phyloP scores from a whole-genome alignment of 768 basidiomycete species.

The Tulasnella sp. region DNA sequence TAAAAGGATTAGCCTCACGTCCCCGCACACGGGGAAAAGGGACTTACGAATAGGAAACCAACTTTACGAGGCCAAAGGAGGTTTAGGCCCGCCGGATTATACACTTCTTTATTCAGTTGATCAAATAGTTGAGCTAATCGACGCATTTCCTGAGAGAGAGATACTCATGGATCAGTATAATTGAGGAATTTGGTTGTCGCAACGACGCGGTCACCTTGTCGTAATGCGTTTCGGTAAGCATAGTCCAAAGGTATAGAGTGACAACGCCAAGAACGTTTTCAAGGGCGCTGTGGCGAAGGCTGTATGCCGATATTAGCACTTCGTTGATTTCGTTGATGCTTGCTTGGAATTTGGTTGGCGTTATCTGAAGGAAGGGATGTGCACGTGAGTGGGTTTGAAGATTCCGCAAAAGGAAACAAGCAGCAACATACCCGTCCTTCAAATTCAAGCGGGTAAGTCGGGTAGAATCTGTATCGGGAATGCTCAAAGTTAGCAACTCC shows the following conservation, averaged over 20 bases:
- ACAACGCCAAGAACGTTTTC: slow-evolving; percentile 78
- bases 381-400: background rate
- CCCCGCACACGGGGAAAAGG: background rate
- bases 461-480: slow-evolving; percentile 52
- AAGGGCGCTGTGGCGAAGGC: slow-evolving; percentile 61
- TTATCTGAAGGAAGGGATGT: slow-evolving; percentile 55
- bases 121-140: slow-evolving; percentile 60
- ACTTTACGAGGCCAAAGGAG: slow-evolving; percentile 79
- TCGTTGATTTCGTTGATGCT: slow-evolving; percentile 90
- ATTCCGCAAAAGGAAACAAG: background rate
- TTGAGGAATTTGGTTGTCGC: background rate
- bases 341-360: slow-evolving; percentile 83
- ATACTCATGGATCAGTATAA: background rate
- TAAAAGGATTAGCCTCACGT: slow-evolving; percentile 12
- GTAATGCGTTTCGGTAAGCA: slow-evolving; percentile 72
- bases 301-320: slow-evolving; percentile 80
- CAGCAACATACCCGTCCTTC: slow-evolving; percentile 73
- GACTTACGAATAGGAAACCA: slow-evolving; percentile 85
- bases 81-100: slow-evolving; percentile 83
- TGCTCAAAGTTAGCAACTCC: background rate
- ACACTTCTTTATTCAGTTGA: slow-evolving; percentile 64
- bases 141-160: slow-evolving; percentile 66
- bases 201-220: slow-evolving; percentile 54
- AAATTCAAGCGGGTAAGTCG: slow-evolving; percentile 85
- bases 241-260: slow-evolving; percentile 71